Percentiles rank a stretch among this genome's conserved stretches.
Conservation (phyloP, 257 asterid genomes). For the Haberlea rhodopensis region DNA sequence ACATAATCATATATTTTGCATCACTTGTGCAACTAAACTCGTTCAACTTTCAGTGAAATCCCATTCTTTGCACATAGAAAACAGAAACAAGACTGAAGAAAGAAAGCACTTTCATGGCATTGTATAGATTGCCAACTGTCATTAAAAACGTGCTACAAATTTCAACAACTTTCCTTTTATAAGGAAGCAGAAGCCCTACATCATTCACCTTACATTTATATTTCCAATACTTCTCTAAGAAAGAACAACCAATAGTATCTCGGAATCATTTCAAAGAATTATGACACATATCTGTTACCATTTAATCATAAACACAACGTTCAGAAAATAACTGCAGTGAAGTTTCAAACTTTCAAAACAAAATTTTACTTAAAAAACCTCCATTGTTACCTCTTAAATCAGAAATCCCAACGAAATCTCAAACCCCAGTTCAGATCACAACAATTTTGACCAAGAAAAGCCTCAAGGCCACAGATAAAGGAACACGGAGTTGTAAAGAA, state of each 20-base stretch:
- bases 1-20: not conserved
- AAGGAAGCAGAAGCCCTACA: slow-evolving; percentile 10
- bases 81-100: not conserved
- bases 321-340: not conserved
- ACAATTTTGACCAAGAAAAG: slow-evolving; percentile 21
- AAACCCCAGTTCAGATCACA: slow-evolving; percentile 29
- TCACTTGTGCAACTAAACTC: not conserved
- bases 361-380: slow-evolving; percentile 12
- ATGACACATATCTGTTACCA: slow-evolving; percentile 2
- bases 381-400: slow-evolving; percentile 25
- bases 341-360: not conserved
- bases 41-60: not conserved
- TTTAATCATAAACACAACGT: slow-evolving; percentile 1
- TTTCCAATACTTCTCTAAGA: slow-evolving; percentile 11
- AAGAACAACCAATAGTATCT: slow-evolving; percentile 7
- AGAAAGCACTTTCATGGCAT: slow-evolving; percentile 12
- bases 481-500: slow-evolving; percentile 19
- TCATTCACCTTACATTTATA: slow-evolving; percentile 13
- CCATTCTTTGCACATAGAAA: slow-evolving; percentile 2
- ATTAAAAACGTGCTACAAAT: not conserved
- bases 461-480: slow-evolving; percentile 13
- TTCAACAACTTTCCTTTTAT: slow-evolving; percentile 11
- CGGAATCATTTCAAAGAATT: slow-evolving; percentile 11
- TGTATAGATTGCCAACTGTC: not conserved
- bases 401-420: slow-evolving; percentile 18